Percentiles rank a stretch among this genome's conserved stretches.
Evolutionary conservation across 2,329 filamentous ascomycete species (phyloP).

Genomic region (Fusarium protoensiforme): DNA sequence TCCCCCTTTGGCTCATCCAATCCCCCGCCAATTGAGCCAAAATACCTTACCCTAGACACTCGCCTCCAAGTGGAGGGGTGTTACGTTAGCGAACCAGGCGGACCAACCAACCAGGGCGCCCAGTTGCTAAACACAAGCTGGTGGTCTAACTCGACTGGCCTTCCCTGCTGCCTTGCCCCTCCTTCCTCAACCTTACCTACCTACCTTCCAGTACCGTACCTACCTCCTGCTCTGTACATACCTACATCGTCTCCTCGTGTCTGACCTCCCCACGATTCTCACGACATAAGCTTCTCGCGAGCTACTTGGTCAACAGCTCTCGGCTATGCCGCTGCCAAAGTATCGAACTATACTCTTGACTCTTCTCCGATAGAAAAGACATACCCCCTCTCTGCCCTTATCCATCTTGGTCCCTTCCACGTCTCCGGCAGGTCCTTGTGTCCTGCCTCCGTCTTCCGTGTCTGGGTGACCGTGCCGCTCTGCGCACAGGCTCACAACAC

Average conservation of each 20-base stretch:
- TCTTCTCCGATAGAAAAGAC: slow-evolving; percentile 8
- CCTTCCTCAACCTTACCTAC: slow-evolving; percentile 21
- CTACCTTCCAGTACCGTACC: background rate
- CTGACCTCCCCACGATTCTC: background rate
- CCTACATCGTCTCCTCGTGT: background rate
- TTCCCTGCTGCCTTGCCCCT: slow-evolving; percentile 38
- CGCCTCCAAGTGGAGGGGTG: background rate
- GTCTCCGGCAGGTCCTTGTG: slow-evolving; percentile 14
- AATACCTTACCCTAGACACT: slow-evolving; percentile 16
- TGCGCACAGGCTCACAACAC: slow-evolving; percentile 31
- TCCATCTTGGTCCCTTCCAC: slow-evolving; percentile 10
- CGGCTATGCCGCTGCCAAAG: slow-evolving; percentile 9
- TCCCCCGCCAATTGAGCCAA: slow-evolving; percentile 19
- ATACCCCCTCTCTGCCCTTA: background rate
- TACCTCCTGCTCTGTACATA: slow-evolving; percentile 23
- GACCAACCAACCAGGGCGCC: slow-evolving; percentile 15
- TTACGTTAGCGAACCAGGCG: slow-evolving; percentile 7
- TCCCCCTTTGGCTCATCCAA: slow-evolving; percentile 6
- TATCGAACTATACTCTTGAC: background rate
- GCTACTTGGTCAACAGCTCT: background rate
- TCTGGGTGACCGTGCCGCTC: slow-evolving; percentile 20
- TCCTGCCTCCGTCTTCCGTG: slow-evolving; percentile 18
- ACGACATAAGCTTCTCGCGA: slow-evolving; percentile 21
- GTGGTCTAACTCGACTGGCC: slow-evolving; percentile 12
- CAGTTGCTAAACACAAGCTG: slow-evolving; percentile 8